Evolutionary conservation across 352 stramenopile species (phyloP), one percentile per base, ranked within the genome.

Genomic region (Albugo laibachii): DNA sequence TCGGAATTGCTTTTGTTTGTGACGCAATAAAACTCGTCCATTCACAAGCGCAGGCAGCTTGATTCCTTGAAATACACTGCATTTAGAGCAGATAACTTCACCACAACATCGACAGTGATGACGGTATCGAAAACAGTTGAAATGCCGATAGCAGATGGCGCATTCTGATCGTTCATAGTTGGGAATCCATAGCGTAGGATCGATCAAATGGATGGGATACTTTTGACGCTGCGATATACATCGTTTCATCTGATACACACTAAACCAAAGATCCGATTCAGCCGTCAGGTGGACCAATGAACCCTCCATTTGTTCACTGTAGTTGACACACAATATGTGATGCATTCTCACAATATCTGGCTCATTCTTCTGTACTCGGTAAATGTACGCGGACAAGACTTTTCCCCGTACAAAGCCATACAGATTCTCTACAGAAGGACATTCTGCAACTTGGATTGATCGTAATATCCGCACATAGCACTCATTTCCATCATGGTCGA

Each of bases 31-130:
- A 75, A 92, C 40, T 88, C 79, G 34, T 76, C 75, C 50, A 88
- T 69, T 53, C 83, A 85, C 59, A 6, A 73, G 82, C 42, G 73
- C 78, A 11, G 78, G 78, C 18, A 92, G 67, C 41, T 92, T 74
- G 8, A 86, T 70, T n/a, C 59, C 64, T 52, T 76, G 73, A 53
- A 86, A 80, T 14, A 92, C 57, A 50, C 68, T 84, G 59, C 78
- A 92, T 53, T 92, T 92, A 35, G 73, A 69, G 48, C 78, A 92
- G 41, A 92, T 88, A 21, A 92, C 75, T 52, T 92, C 78, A n/a
- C 78, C 78, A 42, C 78, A 92, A 53, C 72, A 83, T 53, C 78
- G 73, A 53, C 78, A 92, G 54, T 92, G 78, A 49, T 92, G 78
- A 16, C 76, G 75, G 43, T 72, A 76, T 5, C 75, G 78, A 55